These are phyloP conservation scores for Poteriospumella lacustris DNA, from an alignment of 108 stramenopile genomes.

Conservation along the genomic window DNA sequence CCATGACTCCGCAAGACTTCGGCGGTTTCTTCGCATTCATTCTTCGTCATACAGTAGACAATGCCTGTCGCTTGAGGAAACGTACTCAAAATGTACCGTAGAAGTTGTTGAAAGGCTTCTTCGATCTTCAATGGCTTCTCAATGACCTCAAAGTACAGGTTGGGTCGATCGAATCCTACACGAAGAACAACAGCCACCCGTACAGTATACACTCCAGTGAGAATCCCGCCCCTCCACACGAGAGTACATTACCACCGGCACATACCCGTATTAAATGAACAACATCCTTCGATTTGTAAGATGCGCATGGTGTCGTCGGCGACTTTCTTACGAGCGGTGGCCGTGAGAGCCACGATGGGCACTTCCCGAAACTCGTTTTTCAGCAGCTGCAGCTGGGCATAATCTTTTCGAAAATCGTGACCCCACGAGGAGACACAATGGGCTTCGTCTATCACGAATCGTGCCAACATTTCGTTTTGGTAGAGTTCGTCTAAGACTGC, in stretches of 20 bases:
- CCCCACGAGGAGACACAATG: constrained; percentile 88
- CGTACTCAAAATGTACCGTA: constrained; percentile 46
- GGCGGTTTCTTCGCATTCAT: constrained; percentile 80
- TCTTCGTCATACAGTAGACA: constrained; percentile 81
- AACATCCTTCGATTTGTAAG: constrained; percentile 62
- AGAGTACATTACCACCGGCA: too few species aligned
- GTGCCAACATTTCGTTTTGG: constrained; percentile 64
- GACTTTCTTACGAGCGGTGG: constrained; percentile 92
- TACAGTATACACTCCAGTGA: too few species aligned
- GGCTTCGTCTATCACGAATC: constrained; percentile 97
- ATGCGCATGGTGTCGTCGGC: constrained; percentile 76
- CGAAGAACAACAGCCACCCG: background rate
- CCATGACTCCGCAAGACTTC: constrained; percentile 22
- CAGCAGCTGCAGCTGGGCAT: constrained; percentile 69
- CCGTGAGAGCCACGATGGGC: constrained; percentile 93
- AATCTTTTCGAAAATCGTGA: constrained; percentile 90
- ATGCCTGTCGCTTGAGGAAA: constrained; percentile 62
- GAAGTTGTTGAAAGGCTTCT: constrained; percentile 66
- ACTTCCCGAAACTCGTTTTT: constrained; percentile 82
- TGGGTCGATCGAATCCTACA: constrained; percentile 79
- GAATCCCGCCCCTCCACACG: too few species aligned
- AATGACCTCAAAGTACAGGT: constrained; percentile 84
- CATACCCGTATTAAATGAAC: constrained; percentile 46
- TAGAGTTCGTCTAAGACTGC: constrained; percentile 62
- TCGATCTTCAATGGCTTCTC: constrained; percentile 69